Percentiles rank a stretch among this genome's conserved stretches.
Evolutionary conservation across 306 rosid species (phyloP).

Genomic region (Gastrolobium bilobum): DNA sequence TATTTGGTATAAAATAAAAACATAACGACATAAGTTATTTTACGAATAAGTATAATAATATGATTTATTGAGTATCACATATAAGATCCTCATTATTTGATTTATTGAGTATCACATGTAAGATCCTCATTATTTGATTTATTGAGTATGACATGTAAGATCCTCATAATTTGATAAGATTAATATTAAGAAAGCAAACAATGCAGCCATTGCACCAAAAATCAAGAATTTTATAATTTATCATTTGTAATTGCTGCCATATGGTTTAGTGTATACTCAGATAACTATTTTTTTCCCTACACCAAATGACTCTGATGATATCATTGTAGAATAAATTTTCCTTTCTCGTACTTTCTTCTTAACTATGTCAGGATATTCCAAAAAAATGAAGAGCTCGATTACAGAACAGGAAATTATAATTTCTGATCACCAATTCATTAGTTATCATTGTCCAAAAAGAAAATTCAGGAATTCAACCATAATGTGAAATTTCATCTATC

Average conservation of each 20-base stretch:
- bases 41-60: slow-evolving; percentile 7
- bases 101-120: not conserved
- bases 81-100: slow-evolving; percentile 2
- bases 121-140: slow-evolving; percentile 9
- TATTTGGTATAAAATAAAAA: not conserved
- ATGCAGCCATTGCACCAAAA: not conserved
- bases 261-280: slow-evolving; percentile 24
- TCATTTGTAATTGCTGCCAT: not conserved
- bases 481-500: slow-evolving; percentile 41
- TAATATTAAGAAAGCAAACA: not conserved
- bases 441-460: not conserved
- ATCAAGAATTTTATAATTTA: slow-evolving; percentile 1
- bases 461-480: slow-evolving; percentile 19
- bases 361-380: slow-evolving; percentile 10
- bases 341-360: slow-evolving; percentile 1
- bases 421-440: not conserved
- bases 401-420: not conserved
- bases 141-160: not conserved
- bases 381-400: slow-evolving; percentile 21
- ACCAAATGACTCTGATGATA: slow-evolving; percentile 11
- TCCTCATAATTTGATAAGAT: slow-evolving; percentile 1
- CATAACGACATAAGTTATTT: not conserved
- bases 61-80: not conserved
- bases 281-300: not conserved
- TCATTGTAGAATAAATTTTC: not conserved